These are phyloP conservation scores for Malassezia sympodialis DNA, from an alignment of 1,284 basidiomycete species.

Conservation along the genomic window DNA sequence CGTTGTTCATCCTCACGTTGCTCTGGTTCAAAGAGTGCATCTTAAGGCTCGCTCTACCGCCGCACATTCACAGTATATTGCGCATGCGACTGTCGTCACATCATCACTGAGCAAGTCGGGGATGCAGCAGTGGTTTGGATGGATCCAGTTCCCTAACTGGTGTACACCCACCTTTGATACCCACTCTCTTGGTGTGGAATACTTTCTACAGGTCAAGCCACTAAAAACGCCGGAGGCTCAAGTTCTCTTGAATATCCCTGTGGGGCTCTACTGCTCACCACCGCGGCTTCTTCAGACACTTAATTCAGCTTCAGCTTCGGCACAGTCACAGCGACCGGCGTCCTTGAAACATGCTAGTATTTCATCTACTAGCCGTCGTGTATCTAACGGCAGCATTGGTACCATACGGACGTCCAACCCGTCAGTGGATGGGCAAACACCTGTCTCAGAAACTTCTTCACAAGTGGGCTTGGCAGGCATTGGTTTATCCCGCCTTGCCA, in stretches of 20 bases:
- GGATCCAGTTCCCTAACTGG: constrained; percentile 16
- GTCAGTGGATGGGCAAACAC: background rate
- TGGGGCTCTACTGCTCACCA: constrained; percentile 14
- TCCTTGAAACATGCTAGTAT: background rate
- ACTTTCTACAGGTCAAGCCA: constrained; percentile 29
- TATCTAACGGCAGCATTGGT: background rate
- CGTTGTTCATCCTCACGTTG: constrained; percentile 15
- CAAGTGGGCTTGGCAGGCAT: background rate
- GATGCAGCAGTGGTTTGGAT: constrained; percentile 18
- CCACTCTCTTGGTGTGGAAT: constrained; percentile 25
- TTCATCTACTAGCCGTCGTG: background rate
- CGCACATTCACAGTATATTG: constrained; percentile 5
- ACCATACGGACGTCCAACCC: background rate
- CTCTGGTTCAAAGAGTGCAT: constrained; percentile 12
- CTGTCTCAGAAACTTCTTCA: background rate
- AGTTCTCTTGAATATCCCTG: constrained; percentile 1
- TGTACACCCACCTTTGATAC: constrained; percentile 30
- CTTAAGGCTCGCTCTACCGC: constrained; percentile 5
- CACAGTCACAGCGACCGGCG: background rate
- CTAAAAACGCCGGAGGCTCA: background rate
- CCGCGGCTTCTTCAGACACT: constrained; percentile 6
- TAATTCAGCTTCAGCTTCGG: background rate
- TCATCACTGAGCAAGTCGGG: constrained; percentile 9
- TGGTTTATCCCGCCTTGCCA: background rate
- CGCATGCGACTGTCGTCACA: constrained; percentile 3